A percentile compares a stretch with the other conserved stretches of the same genome.
phyloP scores from a whole-genome alignment of 148 eudicot species.

The Vaccinium vitisidaea region DNA sequence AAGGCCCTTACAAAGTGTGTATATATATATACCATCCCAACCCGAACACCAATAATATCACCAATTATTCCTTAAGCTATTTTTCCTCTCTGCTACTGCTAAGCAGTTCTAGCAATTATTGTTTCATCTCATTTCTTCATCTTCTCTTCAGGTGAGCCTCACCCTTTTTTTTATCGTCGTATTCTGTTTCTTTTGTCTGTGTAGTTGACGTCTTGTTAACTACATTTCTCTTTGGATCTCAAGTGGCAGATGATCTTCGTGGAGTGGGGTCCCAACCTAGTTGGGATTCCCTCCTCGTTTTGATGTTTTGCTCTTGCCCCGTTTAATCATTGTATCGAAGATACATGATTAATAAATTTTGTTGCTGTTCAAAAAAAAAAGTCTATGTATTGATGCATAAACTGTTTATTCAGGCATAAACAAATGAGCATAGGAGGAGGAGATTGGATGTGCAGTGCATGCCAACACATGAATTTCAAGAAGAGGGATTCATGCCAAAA shows the following conservation, averaged over 20 bases:
- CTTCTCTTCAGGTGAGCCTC: constrained; percentile 25
- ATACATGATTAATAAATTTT: too few relatives aligned
- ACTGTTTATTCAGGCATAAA: constrained; percentile 3
- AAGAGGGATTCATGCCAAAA: constrained; percentile 66
- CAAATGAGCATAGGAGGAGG: constrained; percentile 59
- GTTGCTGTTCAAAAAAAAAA: too few relatives aligned
- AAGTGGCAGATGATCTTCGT: too few relatives aligned
- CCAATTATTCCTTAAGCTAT: constrained; percentile 12
- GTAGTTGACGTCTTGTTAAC: too few relatives aligned
- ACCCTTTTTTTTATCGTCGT: not conserved
- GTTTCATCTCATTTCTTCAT: not conserved
- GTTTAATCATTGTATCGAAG: too few relatives aligned
- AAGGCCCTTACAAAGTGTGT: not conserved
- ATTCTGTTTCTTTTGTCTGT: too few relatives aligned
- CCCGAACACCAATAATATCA: constrained; percentile 33
- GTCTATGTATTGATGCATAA: too few relatives aligned
- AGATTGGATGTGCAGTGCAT: constrained; percentile 89
- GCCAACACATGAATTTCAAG: constrained; percentile 83
- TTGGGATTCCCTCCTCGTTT: too few relatives aligned
- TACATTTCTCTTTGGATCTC: too few relatives aligned
- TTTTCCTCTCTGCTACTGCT: constrained; percentile 9
- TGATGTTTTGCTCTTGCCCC: too few relatives aligned
- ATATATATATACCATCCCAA: constrained; percentile 29
- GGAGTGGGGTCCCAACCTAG: too few relatives aligned
- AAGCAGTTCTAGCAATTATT: not conserved